A percentile compares a stretch with the other conserved stretches of the same genome.
These are phyloP conservation scores for Trichophyton verrucosum DNA, from an alignment of 2,329 filamentous ascomycete genomes.

Conservation along the genomic window DNA sequence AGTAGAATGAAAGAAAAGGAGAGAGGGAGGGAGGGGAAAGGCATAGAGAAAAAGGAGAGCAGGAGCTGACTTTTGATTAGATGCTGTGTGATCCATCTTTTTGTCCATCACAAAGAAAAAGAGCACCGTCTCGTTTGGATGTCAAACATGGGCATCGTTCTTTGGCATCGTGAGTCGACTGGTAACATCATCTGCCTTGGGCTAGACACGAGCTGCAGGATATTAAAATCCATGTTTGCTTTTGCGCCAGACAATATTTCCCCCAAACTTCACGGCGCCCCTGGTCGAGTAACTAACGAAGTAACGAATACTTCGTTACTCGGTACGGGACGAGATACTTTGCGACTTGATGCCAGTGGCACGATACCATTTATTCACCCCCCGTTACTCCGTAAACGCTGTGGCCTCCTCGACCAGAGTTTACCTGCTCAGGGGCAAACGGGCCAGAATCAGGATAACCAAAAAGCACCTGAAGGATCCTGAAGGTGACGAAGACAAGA, in stretches of 20 bases:
- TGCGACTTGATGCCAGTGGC: neutral
- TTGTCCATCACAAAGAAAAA: neutral
- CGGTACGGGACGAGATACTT: too few relatives aligned
- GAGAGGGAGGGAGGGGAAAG: neutral
- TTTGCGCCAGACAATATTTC: neutral
- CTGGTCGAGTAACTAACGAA: neutral
- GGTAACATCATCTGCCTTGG: neutral
- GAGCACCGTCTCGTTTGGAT: neutral
- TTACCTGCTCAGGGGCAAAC: neutral
- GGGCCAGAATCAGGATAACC: neutral
- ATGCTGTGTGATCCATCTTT: constrained; percentile 2
- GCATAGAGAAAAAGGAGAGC: neutral
- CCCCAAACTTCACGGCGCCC: neutral
- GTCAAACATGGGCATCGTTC: neutral
- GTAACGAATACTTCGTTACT: too few relatives aligned
- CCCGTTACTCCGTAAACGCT: neutral
- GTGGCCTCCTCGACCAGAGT: neutral
- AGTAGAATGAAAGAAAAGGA: neutral
- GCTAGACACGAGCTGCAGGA: neutral
- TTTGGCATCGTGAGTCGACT: neutral
- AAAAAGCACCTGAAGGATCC: neutral
- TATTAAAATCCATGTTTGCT: neutral
- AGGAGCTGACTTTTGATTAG: neutral
- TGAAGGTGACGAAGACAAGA: neutral
- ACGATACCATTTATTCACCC: neutral